Conservation (phyloP, 2,329 filamentous ascomycete species). For the Aspergillus neoniger region DNA sequence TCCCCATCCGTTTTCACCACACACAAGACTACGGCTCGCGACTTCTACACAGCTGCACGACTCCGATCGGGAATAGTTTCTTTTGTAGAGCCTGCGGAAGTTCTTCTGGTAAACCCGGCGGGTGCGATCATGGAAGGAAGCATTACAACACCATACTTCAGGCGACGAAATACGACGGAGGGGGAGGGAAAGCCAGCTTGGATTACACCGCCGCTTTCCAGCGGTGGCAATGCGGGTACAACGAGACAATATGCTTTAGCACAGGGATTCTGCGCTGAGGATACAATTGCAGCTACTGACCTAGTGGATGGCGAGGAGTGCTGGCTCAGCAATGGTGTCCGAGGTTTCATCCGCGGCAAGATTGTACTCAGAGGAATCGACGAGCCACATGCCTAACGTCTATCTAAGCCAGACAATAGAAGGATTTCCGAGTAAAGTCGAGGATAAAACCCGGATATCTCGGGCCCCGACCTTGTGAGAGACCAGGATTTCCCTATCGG, state of each 20-base stretch:
- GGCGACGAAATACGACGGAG: conserved; percentile 47
- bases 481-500: neutral
- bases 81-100: conserved; percentile 59
- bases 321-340: conserved; percentile 86
- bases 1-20: conserved; percentile 67
- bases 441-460: neutral
- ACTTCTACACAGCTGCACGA: conserved; percentile 71
- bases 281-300: conserved; percentile 59
- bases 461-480: neutral
- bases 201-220: conserved; percentile 76
- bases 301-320: conserved; percentile 73
- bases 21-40: conserved; percentile 79
- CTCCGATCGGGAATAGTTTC: conserved; percentile 58
- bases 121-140: conserved; percentile 81
- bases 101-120: conserved; percentile 69
- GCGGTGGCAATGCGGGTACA: conserved; percentile 80
- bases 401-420: neutral
- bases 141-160: conserved; percentile 80
- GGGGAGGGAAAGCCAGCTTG: conserved; percentile 51
- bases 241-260: conserved; percentile 81
- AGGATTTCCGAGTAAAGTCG: neutral
- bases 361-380: conserved; percentile 20
- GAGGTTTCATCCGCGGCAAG: conserved; percentile 66
- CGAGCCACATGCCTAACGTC: neutral
- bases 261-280: conserved; percentile 66